Evolutionary conservation across 1,139 yeast genomes (phyloP), one percentile per base, ranked within the genome.

Genomic region (Wickerhamiella infanticola): DNA sequence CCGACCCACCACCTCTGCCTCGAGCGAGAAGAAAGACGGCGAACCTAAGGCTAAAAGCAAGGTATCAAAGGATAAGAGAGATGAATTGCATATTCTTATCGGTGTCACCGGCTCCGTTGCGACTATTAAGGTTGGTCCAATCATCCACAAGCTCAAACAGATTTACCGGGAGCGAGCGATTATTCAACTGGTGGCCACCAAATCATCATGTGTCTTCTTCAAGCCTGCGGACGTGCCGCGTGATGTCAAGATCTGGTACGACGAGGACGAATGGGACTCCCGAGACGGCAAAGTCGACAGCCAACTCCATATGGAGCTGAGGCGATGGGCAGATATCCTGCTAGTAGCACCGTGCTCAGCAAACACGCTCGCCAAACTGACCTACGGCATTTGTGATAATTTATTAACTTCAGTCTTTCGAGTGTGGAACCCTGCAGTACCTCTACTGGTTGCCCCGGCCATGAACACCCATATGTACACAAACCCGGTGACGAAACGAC

Each of bases 91-190:
- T 62, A 79, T 90, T 39, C 68, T 90, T 47, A 68, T 90, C 40
- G 97, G 94, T 23, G 94, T 94, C 35, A 85, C 97, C 1, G 99
- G 98, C 1, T 82, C 95, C 1, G 96, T 90, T 4, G 98, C 98
- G 4, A 84, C 97, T 3, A 85, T 88, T 50, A 90, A 90, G 60
- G 81, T 90, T 35, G 95, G 95, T 0, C 63, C 81, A 53, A 82
- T 86, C 41, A 81, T 86, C 53, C 93, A 83, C 59, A 83, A 83
- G 58, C 68, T 86, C 41, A 80, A 79, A 59, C 82, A 82, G 60
- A 70, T 79, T 24, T 85, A 79, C 62, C 84, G 88, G 3, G 73
- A 77, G 39, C 77, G 77, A 50, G 68, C 65, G 4, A 76, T 85
- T 24, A 82, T 90, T 48, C 97, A 90, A 63, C 68, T 90, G 47